Evolutionary conservation across 148 eudicot genomes (phyloP).

Genomic region (Gaultheria prostrata): DNA sequence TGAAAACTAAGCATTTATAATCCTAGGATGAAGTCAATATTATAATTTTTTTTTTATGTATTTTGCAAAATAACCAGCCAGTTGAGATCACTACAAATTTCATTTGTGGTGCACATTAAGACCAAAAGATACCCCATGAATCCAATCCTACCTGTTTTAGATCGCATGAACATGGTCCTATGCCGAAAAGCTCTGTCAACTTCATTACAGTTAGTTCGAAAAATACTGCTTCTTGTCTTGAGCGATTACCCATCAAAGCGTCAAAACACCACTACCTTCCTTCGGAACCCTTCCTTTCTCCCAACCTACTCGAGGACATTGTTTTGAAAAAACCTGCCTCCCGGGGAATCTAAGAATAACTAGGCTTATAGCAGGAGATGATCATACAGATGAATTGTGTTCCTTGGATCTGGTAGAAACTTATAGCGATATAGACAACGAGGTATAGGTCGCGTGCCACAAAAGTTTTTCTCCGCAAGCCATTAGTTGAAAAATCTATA

Average conservation of each 20-base stretch:
- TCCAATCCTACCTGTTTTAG: constrained; percentile 33
- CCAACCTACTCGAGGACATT: not conserved
- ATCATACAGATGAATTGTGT: too few relatives aligned
- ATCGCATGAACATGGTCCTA: constrained; percentile 29
- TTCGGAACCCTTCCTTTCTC: not conserved
- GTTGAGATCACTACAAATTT: not conserved
- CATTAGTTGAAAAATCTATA: not conserved
- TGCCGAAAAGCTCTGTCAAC: constrained; percentile 4
- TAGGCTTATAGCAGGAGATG: too few relatives aligned
- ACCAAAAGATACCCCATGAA: too few relatives aligned
- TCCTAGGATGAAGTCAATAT: not conserved
- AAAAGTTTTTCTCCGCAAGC: not conserved
- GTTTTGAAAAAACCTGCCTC: too few relatives aligned
- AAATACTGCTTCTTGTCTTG: constrained; percentile 20
- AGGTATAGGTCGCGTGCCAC: not conserved
- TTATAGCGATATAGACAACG: not conserved
- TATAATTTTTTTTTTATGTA: not conserved
- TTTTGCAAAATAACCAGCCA: not conserved
- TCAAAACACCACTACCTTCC: not conserved
- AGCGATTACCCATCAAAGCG: constrained; percentile 10
- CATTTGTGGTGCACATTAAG: too few relatives aligned
- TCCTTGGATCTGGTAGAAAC: not conserved
- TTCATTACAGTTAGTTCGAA: not conserved
- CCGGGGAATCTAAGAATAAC: too few relatives aligned
- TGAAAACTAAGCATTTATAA: not conserved